phyloP scores from a whole-genome alignment of 2,329 filamentous ascomycete genomes.

The Paecilomyces variotii region DNA sequence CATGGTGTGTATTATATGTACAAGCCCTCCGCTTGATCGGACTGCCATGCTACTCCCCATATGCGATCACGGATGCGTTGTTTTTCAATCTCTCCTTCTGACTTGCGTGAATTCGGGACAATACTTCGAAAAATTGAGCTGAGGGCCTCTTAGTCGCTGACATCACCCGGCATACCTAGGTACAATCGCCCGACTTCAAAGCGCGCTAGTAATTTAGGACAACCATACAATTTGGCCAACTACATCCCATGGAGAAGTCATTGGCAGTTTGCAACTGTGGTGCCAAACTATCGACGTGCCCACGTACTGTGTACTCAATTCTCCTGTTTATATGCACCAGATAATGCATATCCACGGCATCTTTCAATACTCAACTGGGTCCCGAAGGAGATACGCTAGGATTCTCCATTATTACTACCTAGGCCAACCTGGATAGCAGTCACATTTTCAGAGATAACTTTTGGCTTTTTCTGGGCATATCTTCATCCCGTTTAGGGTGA shows the following conservation, averaged over 20 bases:
- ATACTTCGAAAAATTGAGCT: no score
- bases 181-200: not conserved
- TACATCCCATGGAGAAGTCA: not conserved
- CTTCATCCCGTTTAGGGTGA: not conserved
- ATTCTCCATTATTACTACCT: not conserved
- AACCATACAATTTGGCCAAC: not conserved
- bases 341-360: not conserved
- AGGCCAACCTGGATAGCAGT: not conserved
- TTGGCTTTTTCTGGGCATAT: not conserved
- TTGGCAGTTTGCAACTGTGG: not conserved
- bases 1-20: no score
- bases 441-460: not conserved
- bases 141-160: not conserved
- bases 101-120: no score
- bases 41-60: not conserved
- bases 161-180: not conserved
- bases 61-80: not conserved
- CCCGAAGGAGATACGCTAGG: not conserved
- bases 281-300: not conserved
- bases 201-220: not conserved
- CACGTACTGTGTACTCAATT: not conserved
- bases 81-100: not conserved
- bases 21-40: not conserved
- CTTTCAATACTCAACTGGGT: not conserved
- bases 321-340: not conserved